Evolutionary conservation across 768 basidiomycete genomes (phyloP).

Genomic region (Russula foetens): DNA sequence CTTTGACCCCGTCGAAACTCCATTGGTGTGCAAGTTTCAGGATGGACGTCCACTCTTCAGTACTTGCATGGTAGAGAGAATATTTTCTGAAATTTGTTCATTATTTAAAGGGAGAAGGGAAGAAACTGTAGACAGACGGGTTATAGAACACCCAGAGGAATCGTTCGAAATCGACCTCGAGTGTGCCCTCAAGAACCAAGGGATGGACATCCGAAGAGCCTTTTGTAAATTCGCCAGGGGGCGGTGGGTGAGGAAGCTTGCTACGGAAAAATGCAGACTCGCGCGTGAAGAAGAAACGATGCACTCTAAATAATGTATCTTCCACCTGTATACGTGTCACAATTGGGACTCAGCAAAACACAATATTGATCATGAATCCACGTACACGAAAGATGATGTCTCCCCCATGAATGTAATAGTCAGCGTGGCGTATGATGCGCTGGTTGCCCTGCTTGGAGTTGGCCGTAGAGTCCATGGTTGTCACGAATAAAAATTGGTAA

Average conservation of each 20-base stretch:
- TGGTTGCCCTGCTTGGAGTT: conserved; percentile 12
- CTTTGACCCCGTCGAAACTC: conserved; percentile 44
- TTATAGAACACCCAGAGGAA: conserved; percentile 62
- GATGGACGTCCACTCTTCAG: conserved; percentile 48
- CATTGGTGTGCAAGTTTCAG: conserved; percentile 47
- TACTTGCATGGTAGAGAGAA: conserved; percentile 42
- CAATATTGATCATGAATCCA: background rate
- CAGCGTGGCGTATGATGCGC: conserved; percentile 22
- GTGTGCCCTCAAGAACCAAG: conserved; percentile 34
- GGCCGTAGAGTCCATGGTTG: conserved; percentile 10
- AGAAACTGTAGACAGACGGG: conserved; percentile 33
- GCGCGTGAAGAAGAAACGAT: conserved; percentile 55
- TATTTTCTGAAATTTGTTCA: conserved; percentile 37
- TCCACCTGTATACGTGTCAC: conserved; percentile 38
- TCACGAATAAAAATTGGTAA: background rate
- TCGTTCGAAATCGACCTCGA: conserved; percentile 41
- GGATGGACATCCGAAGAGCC: conserved; percentile 25
- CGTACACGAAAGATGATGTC: conserved; percentile 23
- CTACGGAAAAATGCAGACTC: conserved; percentile 36
- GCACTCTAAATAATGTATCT: conserved; percentile 48
- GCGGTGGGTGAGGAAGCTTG: conserved; percentile 22
- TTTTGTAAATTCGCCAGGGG: conserved; percentile 19
- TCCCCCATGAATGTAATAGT: conserved; percentile 21
- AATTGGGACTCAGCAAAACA: background rate
- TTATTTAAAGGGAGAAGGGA: background rate